A percentile compares a stretch with the other conserved stretches of the same genome.
These are phyloP conservation scores for Pythium folliculosum DNA, from an alignment of 352 stramenopile genomes.

Conservation along the genomic window DNA sequence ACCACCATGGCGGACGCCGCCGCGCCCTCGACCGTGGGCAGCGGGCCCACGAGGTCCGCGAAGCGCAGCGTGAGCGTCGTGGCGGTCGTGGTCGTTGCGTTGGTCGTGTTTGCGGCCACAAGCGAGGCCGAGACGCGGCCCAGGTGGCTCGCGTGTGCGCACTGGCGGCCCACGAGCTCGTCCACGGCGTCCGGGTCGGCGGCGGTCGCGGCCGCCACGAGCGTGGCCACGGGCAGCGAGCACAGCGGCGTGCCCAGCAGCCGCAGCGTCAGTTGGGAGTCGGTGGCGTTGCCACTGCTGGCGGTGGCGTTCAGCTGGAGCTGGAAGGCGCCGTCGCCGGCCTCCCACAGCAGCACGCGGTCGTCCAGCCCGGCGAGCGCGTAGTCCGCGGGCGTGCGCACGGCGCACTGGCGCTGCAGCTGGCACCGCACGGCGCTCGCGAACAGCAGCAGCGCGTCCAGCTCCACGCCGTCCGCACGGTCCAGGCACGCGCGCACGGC, in stretches of 20 bases:
- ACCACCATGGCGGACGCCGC: constrained; percentile 9
- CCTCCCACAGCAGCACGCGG: constrained; percentile 52
- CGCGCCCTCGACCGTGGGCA: constrained; percentile 38
- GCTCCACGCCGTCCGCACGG: constrained; percentile 9
- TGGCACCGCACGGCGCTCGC: constrained; percentile 55
- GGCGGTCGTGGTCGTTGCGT: background rate
- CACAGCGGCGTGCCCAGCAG: constrained; percentile 39
- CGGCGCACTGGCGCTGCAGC: constrained; percentile 44
- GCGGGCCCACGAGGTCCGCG: constrained; percentile 48
- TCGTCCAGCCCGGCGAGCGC: constrained; percentile 30
- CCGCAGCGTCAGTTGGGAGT: constrained; percentile 33
- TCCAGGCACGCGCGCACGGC: constrained; percentile 38
- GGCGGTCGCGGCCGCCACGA: constrained; percentile 20
- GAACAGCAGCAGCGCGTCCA: constrained; percentile 47
- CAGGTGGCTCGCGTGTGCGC: constrained; percentile 50
- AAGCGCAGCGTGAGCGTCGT: constrained; percentile 40
- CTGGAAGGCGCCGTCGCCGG: constrained; percentile 24
- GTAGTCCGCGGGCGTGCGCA: constrained; percentile 30
- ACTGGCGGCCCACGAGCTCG: constrained; percentile 38
- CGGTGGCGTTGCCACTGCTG: background rate
- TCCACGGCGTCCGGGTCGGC: constrained; percentile 25
- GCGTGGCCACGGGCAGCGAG: constrained; percentile 33
- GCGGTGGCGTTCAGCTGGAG: background rate
- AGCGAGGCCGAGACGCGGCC: constrained; percentile 28
- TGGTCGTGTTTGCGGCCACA: constrained; percentile 8